phyloP scores from a whole-genome alignment of 257 asterid species.

The Misopates orontium region DNA sequence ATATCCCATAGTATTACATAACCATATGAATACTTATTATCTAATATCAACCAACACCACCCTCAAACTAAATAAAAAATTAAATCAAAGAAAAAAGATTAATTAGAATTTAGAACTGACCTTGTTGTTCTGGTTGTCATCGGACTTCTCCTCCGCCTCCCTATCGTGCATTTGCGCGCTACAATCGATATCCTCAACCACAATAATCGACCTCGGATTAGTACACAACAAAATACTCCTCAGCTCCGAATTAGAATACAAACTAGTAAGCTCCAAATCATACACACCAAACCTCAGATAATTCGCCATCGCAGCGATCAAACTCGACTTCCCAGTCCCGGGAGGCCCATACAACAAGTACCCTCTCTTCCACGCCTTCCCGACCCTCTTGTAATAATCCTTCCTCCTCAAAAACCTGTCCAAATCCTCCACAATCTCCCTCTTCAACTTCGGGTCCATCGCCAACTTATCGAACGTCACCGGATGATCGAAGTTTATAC shows the following conservation, averaged over 20 bases:
- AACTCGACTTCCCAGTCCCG: constrained; percentile 84
- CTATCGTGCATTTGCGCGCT: constrained; percentile 63
- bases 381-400: constrained; percentile 72
- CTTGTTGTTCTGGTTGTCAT: constrained; percentile 30
- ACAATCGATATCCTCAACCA: constrained; percentile 84
- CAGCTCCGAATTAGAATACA: constrained; percentile 57
- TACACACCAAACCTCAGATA: constrained; percentile 69
- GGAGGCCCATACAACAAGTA: constrained; percentile 86
- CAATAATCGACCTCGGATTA: constrained; percentile 60
- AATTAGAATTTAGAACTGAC: no score
- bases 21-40: no score
- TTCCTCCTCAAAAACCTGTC: constrained; percentile 73
- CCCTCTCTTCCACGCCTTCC: constrained; percentile 92
- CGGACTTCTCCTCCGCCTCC: constrained; percentile 24
- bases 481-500: constrained; percentile 70
- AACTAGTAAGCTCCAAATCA: constrained; percentile 63
- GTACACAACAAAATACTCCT: constrained; percentile 63
- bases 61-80: no score
- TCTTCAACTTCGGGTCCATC: constrained; percentile 60
- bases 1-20: no score
- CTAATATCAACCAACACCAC: no score
- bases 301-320: constrained; percentile 84
- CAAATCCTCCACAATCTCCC: constrained; percentile 53
- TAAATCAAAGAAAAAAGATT: no score
- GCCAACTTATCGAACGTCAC: constrained; percentile 71